phyloP scores from a whole-genome alignment of 805 yeast species.

The Candida ficus region DNA sequence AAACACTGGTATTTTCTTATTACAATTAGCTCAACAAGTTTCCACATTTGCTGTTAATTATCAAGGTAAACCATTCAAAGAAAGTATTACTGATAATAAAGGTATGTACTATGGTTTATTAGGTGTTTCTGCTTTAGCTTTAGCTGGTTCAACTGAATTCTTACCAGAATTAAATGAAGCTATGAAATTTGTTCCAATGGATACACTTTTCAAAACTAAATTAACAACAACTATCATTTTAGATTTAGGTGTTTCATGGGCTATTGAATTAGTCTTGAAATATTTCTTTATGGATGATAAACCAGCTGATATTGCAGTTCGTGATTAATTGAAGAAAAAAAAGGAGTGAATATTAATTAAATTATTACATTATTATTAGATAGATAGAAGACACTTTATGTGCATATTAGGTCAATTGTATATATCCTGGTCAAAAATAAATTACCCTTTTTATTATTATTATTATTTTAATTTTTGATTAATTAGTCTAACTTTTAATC shows the following conservation, averaged over 20 bases:
- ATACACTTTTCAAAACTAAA: constrained; percentile 62
- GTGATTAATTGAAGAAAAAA: constrained; percentile 12
- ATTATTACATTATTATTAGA: too few species aligned
- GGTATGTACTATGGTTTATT: constrained; percentile 96
- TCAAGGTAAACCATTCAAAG: constrained; percentile 95
- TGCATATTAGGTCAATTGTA: too few species aligned
- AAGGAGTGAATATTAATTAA: neutral
- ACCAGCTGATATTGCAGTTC: constrained; percentile 82
- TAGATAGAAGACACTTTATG: too few species aligned
- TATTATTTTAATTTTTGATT: neutral
- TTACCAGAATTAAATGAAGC: constrained; percentile 91
- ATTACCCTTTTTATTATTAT: too few species aligned
- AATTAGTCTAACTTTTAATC: neutral
- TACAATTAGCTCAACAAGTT: constrained; percentile 94
- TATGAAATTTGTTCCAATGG: constrained; percentile 89
- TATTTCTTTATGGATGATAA: constrained; percentile 82
- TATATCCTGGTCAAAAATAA: too few species aligned
- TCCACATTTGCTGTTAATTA: constrained; percentile 97
- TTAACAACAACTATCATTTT: constrained; percentile 66
- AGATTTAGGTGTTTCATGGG: constrained; percentile 75
- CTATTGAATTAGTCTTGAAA: constrained; percentile 76
- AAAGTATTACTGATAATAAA: constrained; percentile 80
- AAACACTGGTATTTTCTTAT: constrained; percentile 92
- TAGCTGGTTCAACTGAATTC: constrained; percentile 91
- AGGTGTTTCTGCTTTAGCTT: constrained; percentile 84